Percentiles rank a stretch among this genome's conserved stretches.
phyloP scores from a whole-genome alignment of 2,329 filamentous ascomycete species.

The Curvularia verruculosa region DNA sequence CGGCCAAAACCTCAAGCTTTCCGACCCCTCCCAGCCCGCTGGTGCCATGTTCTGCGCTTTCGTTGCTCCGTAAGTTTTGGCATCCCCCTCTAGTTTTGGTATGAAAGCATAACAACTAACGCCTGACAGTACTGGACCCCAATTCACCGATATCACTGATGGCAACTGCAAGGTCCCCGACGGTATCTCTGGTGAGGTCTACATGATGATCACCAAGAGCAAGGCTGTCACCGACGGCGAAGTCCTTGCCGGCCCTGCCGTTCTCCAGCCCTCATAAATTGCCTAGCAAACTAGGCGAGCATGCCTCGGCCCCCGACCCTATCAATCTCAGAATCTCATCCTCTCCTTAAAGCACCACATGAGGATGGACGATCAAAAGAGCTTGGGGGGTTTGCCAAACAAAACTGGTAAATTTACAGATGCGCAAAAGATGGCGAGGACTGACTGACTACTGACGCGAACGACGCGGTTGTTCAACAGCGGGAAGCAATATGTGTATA shows the following conservation, averaged over 20 bases:
- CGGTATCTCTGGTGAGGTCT: slow-evolving; percentile 67
- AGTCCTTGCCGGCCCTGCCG: slow-evolving; percentile 63
- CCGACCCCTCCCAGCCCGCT: slow-evolving; percentile 43
- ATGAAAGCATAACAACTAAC: slow-evolving; percentile 28
- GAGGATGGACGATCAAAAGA: slow-evolving; percentile 5
- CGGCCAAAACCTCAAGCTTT: slow-evolving; percentile 49
- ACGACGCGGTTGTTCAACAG: slow-evolving; percentile 2
- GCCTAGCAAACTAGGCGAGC: background rate
- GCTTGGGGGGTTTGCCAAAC: too few species aligned
- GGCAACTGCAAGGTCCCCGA: slow-evolving; percentile 67
- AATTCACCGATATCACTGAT: slow-evolving; percentile 63
- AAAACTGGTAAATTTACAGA: slow-evolving; percentile 8
- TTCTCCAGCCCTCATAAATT: slow-evolving; percentile 48
- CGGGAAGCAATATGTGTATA: slow-evolving; percentile 27
- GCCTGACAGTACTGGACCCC: slow-evolving; percentile 41
- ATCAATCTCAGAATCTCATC: slow-evolving; percentile 8
- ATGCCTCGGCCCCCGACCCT: slow-evolving; percentile 10
- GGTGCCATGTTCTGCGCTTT: slow-evolving; percentile 69
- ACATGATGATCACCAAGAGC: slow-evolving; percentile 67
- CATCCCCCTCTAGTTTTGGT: slow-evolving; percentile 20
- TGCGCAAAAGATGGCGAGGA: background rate
- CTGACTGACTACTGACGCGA: background rate
- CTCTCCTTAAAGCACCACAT: slow-evolving; percentile 5
- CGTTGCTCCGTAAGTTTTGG: slow-evolving; percentile 62
- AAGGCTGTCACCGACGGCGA: slow-evolving; percentile 51